Conservation (phyloP, 768 basidiomycete genomes). For the Calocybe indica region DNA sequence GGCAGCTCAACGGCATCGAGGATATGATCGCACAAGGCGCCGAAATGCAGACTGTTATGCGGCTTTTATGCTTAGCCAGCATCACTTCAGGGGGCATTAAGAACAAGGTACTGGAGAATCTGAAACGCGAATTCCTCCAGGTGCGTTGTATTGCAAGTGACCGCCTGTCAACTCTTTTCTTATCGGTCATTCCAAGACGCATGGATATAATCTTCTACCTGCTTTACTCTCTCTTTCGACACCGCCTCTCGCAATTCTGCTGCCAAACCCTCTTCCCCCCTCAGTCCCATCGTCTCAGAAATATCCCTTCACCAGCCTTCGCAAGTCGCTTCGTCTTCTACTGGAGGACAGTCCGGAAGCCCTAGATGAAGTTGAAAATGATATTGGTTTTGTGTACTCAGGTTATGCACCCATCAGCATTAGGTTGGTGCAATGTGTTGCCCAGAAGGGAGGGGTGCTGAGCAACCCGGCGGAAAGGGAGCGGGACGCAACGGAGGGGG, state of each 20-base stretch:
- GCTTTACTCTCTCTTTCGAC: conserved; percentile 59
- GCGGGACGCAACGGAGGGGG: conserved; percentile 26
- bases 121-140: conserved; percentile 92
- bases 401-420: conserved; percentile 94
- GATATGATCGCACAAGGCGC: conserved; percentile 85
- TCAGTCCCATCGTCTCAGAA: conserved; percentile 42
- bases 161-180: conserved; percentile 17
- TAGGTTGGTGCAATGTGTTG: conserved; percentile 87
- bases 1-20: conserved; percentile 83
- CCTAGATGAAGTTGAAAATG: conserved; percentile 80
- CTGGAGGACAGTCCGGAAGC: conserved; percentile 82
- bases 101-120: conserved; percentile 74
- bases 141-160: conserved; percentile 17
- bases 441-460: conserved; percentile 85
- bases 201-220: conserved; percentile 70
- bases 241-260: conserved; percentile 60
- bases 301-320: conserved; percentile 65
- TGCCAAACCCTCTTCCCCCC: conserved; percentile 63
- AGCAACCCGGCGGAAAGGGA: conserved; percentile 71
- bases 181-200: conserved; percentile 44
- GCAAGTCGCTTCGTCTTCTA: conserved; percentile 85
- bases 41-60: conserved; percentile 70
- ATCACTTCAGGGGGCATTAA: conserved; percentile 85
- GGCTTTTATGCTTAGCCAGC: conserved; percentile 83
- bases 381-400: conserved; percentile 94